These are phyloP conservation scores for Sanguinoderma infundibulare DNA, from an alignment of 1,284 basidiomycete genomes.

Conservation along the genomic window DNA sequence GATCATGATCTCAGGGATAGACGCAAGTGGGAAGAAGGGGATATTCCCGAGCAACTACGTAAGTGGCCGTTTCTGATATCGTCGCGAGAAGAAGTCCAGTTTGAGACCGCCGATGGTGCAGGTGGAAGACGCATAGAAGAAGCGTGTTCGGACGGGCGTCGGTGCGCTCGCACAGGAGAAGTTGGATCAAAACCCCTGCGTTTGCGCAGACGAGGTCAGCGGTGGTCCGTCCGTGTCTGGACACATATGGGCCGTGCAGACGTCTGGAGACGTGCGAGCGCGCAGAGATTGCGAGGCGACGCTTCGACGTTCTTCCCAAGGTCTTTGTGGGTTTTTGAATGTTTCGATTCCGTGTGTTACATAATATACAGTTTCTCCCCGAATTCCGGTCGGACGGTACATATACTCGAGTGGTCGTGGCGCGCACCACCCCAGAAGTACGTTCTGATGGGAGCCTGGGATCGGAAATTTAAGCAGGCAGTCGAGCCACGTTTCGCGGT, in stretches of 20 bases:
- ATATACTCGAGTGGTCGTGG: neutral
- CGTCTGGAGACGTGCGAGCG: conserved; percentile 19
- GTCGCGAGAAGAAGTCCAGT: neutral
- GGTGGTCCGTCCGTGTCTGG: conserved; percentile 2
- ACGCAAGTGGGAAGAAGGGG: conserved; percentile 64
- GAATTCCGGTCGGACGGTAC: conserved; percentile 6
- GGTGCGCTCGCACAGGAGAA: no score
- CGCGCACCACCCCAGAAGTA: conserved; percentile 4
- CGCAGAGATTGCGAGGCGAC: conserved; percentile 4
- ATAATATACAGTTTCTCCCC: conserved; percentile 23
- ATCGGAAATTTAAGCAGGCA: conserved; percentile 4
- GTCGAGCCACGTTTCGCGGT: conserved; percentile 2
- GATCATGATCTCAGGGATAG: conserved; percentile 52
- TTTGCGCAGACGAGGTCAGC: conserved; percentile 11
- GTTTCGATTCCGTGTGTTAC: conserved; percentile 11
- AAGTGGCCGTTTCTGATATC: conserved; percentile 38
- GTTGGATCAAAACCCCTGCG: no score
- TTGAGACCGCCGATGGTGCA: conserved; percentile 7
- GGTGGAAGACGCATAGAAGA: conserved; percentile 19
- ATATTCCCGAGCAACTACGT: conserved; percentile 89
- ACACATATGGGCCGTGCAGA: conserved; percentile 1
- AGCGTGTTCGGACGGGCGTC: neutral
- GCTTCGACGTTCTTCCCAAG: neutral
- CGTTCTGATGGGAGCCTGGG: conserved; percentile 10
- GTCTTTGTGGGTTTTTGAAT: neutral